These are phyloP conservation scores for Paulinella micropora DNA, from an alignment of 78 protist genomes.

Conservation along the genomic window DNA sequence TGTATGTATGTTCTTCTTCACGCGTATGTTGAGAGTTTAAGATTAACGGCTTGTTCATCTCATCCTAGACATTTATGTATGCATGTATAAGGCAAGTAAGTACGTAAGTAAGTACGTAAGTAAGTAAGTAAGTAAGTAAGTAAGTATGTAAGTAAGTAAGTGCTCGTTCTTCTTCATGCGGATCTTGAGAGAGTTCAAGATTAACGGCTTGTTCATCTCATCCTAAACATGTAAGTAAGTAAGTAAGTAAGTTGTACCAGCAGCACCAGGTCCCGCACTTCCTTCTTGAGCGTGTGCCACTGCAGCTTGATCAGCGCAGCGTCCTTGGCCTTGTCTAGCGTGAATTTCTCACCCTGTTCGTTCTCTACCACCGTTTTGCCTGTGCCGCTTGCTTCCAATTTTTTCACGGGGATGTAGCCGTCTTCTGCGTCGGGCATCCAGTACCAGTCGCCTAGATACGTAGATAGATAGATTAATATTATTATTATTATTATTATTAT, in stretches of 20 bases:
- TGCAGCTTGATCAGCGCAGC: background rate
- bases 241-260: too few species aligned
- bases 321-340: background rate
- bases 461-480: too few species aligned
- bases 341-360: background rate
- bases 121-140: too few species aligned
- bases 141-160: too few species aligned
- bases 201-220: background rate
- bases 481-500: background rate
- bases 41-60: too few species aligned
- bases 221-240: too few species aligned
- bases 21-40: too few species aligned
- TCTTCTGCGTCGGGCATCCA: conserved; percentile 16
- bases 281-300: background rate
- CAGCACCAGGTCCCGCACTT: background rate
- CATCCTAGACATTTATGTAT: too few species aligned
- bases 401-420: background rate
- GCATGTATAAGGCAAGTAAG: too few species aligned
- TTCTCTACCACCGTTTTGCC: background rate
- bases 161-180: background rate
- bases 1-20: too few species aligned
- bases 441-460: conserved; percentile 9
- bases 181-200: background rate
- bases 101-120: too few species aligned
- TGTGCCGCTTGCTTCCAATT: background rate